These are phyloP conservation scores for Pistacia atlantica DNA, from an alignment of 345 rosid genomes.

Conservation along the genomic window DNA sequence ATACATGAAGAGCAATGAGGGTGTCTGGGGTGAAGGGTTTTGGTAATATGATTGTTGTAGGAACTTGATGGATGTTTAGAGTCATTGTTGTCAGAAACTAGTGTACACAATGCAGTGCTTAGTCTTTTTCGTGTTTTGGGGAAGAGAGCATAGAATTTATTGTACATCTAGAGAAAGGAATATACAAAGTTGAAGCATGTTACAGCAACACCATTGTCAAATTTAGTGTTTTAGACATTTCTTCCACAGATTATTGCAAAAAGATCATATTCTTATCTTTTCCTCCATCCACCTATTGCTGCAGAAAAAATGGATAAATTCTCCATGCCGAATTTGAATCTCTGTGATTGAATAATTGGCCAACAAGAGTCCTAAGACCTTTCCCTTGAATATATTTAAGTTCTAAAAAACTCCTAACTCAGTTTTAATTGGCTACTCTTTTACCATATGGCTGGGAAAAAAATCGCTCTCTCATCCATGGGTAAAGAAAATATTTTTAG, in stretches of 20 bases:
- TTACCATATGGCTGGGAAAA: background rate
- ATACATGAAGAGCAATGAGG: background rate
- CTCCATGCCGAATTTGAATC: no score
- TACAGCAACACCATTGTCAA: background rate
- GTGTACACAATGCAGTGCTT: background rate
- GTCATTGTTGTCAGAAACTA: background rate
- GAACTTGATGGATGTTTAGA: background rate
- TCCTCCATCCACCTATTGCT: background rate
- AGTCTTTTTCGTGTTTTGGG: background rate
- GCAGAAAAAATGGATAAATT: background rate
- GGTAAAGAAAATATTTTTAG: background rate
- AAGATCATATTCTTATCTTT: background rate
- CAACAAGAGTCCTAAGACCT: background rate
- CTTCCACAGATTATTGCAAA: background rate
- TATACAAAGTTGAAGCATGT: background rate
- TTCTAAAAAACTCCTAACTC: background rate
- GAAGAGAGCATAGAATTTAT: background rate
- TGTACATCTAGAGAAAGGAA: background rate
- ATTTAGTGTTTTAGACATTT: background rate
- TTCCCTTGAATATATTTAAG: no score
- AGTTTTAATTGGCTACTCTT: background rate
- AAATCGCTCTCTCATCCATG: background rate
- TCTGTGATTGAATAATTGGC: background rate
- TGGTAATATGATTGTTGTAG: background rate
- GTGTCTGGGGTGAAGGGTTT: background rate